Evolutionary conservation across 768 basidiomycete species (phyloP), one percentile per base, ranked within the genome.

Genomic region (Leucosporidium scottii): DNA sequence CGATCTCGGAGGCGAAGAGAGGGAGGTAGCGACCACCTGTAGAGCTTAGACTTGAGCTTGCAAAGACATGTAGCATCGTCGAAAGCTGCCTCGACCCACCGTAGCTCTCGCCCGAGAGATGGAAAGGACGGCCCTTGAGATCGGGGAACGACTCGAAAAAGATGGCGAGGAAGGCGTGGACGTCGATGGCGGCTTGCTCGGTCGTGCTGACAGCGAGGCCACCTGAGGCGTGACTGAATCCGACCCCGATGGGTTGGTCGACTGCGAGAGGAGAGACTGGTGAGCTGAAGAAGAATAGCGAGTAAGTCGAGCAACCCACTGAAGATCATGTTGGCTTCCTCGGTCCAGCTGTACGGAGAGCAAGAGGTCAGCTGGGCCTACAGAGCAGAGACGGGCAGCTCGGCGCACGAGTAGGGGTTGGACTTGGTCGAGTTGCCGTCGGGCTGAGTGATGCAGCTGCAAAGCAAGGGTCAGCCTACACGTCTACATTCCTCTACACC

Each of bases 401-500:
- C 83, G 73, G 87, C 97, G 93, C 93, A 99, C 74, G 87, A 87
- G 81, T 89, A 77, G 9, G 85, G 83, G 79, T 99, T 97, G 75
- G 75, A 74, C 2, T 84, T 86, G 21, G 86, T 86, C 79, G 86
- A 87, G 66, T 80, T 80, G 44, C 91, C 91, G 1, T 86, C 81
- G 49, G 90, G 79, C n/a, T 83, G 79, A 67, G 96, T 82, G 34
- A 79, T 80, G 79, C 94, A 97, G 0, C 55, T 57, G 55, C 1
- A 8, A 7, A 8, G 55, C 17, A 10, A 31, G 30, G 17, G 39
- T 44, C 39, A 44, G 39, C 13, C 15, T 21, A 31, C 36, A n/a
- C 27, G 31, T 13, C 20, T 28, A 8, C 5, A 20, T 57, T 18
- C 3, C 30, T 18, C 54, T 55, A 27, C 27, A 15, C 27, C 23